A percentile compares a stretch with the other conserved stretches of the same genome.
These are phyloP conservation scores for Acacia pycnantha DNA, from an alignment of 331 rosid species.

Conservation along the genomic window DNA sequence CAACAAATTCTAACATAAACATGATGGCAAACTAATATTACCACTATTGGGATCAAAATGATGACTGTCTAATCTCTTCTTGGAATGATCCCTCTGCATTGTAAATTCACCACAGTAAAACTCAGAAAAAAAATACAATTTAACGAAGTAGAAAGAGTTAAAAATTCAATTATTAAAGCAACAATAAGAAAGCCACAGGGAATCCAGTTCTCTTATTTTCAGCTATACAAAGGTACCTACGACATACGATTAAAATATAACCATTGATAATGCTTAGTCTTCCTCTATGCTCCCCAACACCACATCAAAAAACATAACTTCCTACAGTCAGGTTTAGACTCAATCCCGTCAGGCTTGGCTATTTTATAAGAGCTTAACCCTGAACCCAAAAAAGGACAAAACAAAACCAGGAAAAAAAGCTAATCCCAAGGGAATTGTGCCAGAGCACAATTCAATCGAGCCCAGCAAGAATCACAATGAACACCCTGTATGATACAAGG, in stretches of 20 bases:
- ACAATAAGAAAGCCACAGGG: background rate
- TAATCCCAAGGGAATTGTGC: background rate
- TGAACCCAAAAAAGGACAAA: background rate
- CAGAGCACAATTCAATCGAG: background rate
- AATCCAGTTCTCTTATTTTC: background rate
- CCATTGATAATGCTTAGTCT: background rate
- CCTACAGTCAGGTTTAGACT: background rate
- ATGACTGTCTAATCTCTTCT: conserved; percentile 77
- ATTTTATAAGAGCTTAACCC: conserved; percentile 5
- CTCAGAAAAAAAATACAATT: conserved; percentile 28
- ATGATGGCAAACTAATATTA: conserved; percentile 30
- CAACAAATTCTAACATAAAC: conserved; percentile 15
- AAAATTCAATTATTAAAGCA: conserved; percentile 5
- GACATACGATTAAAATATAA: background rate
- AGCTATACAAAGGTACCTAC: background rate
- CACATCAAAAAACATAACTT: background rate
- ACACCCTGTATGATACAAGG: background rate
- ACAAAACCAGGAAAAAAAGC: background rate
- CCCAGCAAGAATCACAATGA: background rate
- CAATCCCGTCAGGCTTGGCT: background rate
- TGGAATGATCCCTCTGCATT: conserved; percentile 82
- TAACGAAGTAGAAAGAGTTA: background rate
- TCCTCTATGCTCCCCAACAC: background rate
- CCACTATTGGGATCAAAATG: conserved; percentile 84
- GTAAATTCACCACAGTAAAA: conserved; percentile 29